These are phyloP conservation scores for Lathyrus sativus DNA, from an alignment of 306 rosid species.

Conservation along the genomic window DNA sequence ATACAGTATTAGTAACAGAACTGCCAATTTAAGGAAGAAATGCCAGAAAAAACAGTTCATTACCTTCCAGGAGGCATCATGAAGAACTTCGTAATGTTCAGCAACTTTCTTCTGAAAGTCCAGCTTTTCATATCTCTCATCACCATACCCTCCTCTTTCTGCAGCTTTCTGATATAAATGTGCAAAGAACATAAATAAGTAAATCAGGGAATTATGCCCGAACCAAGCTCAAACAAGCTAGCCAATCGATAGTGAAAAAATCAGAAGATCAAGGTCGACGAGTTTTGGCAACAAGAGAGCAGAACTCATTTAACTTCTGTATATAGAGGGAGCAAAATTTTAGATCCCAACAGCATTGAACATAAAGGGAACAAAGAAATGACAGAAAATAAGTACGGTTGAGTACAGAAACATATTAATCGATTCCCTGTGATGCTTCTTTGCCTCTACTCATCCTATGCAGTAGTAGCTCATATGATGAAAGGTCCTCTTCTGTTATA, in stretches of 20 bases:
- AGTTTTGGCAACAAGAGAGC: no score
- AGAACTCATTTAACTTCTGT: no score
- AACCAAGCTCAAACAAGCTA: constrained; percentile 24
- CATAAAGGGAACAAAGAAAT: no score
- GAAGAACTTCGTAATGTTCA: constrained; percentile 60
- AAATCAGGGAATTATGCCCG: background rate
- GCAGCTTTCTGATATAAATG: constrained; percentile 73
- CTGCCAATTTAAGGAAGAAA: constrained; percentile 6
- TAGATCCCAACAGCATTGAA: no score
- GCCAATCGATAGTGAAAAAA: constrained; percentile 7
- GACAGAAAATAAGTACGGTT: no score
- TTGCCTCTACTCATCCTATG: no score
- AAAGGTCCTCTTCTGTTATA: no score
- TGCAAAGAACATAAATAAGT: constrained; percentile 18
- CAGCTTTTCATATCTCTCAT: constrained; percentile 90
- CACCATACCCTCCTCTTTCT: constrained; percentile 91
- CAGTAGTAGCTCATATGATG: no score
- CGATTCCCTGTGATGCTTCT: no score
- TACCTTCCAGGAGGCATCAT: constrained; percentile 83
- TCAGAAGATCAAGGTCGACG: background rate
- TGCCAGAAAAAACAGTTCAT: constrained; percentile 11
- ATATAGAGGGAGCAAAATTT: no score
- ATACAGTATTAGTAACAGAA: constrained; percentile 22
- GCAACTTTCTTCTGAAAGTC: constrained; percentile 63
- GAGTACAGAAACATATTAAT: no score